Base-by-base conservation (phyloP, 345 rosid genomes). In the Salix viminalis region DNA sequence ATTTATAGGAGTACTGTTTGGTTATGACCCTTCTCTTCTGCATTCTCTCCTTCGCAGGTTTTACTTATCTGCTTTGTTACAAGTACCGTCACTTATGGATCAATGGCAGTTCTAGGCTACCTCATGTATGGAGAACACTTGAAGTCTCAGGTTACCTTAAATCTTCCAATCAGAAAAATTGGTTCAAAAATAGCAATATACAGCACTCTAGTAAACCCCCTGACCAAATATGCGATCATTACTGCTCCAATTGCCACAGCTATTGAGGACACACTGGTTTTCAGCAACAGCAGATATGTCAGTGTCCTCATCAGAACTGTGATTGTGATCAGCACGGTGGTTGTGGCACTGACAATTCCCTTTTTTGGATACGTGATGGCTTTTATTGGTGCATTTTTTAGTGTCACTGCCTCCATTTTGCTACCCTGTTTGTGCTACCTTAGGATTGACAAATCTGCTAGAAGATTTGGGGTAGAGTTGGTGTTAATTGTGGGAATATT, bases 321-420 rank as follows among this genome's bases (percentile, higher is more conserved):
- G 10, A 66, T 91, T 1, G 46, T 89, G n/a, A 75, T 89, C 64
- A 86, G 93, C 81, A 91, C 93, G 0, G 76, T 77, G 0, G 76
- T 88, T 5, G 87, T 90, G 67, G 96, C 96, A 18, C 67, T 89
- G 56, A 83, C 83, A 26, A 24, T 91, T 54, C 92, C 96, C 2
- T 89, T 85, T 84, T 91, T 91, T 1, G 90, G 90, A 41, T 87
- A 89, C 42, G 83, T 91, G 26, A 88, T 91, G 92, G 90, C 90
- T 1, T 89, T 91, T 54, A 88, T 64, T 8, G 93, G 96, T 10
- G 83, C 93, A 0, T 91, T 87, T 72, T 65, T 91, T 61, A 74
- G 96, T 44, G 85, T 89, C 69, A 77, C 84, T 7, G 87, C 61
- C 7, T 88, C 92, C 7, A 36, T 91, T 62, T 54, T 91, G 74